Evolutionary conservation across 768 basidiomycete species (phyloP), one percentile per base, ranked within the genome.

Genomic region (Podaxis carcinomalis): DNA sequence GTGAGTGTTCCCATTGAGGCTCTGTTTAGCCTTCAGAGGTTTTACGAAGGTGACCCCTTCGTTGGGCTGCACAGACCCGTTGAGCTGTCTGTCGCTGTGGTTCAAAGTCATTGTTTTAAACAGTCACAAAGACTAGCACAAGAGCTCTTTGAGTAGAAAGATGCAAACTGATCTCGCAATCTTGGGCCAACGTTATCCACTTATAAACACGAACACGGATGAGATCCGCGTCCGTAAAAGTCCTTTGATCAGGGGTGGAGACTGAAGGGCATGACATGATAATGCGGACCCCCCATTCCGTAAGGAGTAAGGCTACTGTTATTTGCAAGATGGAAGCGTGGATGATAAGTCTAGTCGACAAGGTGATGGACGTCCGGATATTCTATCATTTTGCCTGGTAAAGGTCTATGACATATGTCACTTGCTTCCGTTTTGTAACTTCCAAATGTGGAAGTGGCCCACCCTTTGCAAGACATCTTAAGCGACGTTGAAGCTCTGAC

Each of bases 221-320:
- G 68, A 73, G 72, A 73, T 73, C 72, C 72, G 72, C 63, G 62
- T 65, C 61, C 50, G 60, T 53, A 58, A 59, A 56, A 46, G 42
- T 27, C 61, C 51, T 51, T 58, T 44, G 55, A 65, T 67, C 62
- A 65, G 55, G 65, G 56, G 51, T 67, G 59, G 51, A 54, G 51
- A 47, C 14, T 23, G 37, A 35, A 47, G 44, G 14, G 11, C 42
- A 60, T 32, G 51, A n/a, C n/a, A 54, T 59, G 52, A 55, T 55
- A 50, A 40, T 51, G 39, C n/a, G 27, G 57, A 59, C 44, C 5
- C 21, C 35, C 37, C 23, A 51, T 51, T 40, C 57, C 37, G 13
- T 51, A 59, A 51, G 25, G 56, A 35, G 57, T 42, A 59, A 28
- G 6, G 32, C 47, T 32, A n/a, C 16, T 49, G 36, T 37, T 37